These are phyloP conservation scores for Acidiella bohemica DNA, from an alignment of 495 filamentous ascomycete genomes.

Conservation along the genomic window DNA sequence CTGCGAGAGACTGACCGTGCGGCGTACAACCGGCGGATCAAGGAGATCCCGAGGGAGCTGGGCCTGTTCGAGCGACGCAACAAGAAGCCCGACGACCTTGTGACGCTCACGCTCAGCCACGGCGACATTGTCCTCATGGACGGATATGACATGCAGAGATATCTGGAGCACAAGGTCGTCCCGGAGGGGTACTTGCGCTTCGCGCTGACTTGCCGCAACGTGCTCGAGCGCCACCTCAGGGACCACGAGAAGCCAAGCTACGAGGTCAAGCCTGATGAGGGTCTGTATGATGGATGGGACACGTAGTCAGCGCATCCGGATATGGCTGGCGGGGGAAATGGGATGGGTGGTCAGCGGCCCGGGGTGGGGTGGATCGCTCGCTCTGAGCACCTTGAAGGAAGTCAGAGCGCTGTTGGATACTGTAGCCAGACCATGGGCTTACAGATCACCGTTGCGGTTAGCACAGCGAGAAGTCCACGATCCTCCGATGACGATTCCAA, in stretches of 20 bases:
- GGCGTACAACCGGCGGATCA: conserved; percentile 22
- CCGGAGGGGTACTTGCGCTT: conserved; percentile 48
- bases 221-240: conserved; percentile 34
- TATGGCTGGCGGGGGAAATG: too few species aligned
- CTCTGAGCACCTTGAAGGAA: too few species aligned
- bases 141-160: conserved; percentile 53
- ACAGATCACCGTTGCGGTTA: too few species aligned
- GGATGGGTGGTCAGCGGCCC: too few species aligned
- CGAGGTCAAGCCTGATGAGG: conserved; percentile 18
- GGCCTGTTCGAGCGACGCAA: conserved; percentile 22
- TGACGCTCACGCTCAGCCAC: conserved; percentile 44
- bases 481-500: too few species aligned
- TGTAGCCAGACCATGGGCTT: too few species aligned
- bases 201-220: conserved; percentile 47
- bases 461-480: too few species aligned
- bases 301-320: too few species aligned
- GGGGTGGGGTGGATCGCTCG: too few species aligned
- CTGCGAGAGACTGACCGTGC: conserved; percentile 26
- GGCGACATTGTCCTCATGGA: conserved; percentile 80
- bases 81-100: conserved; percentile 19
- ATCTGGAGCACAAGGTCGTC: conserved; percentile 57
- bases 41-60: conserved; percentile 22
- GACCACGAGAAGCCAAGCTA: conserved; percentile 23
- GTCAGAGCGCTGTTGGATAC: too few species aligned
- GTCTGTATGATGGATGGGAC: conserved; percentile 2